Conservation (phyloP, 139 green algal genomes). For the Marvania coccoides region DNA sequence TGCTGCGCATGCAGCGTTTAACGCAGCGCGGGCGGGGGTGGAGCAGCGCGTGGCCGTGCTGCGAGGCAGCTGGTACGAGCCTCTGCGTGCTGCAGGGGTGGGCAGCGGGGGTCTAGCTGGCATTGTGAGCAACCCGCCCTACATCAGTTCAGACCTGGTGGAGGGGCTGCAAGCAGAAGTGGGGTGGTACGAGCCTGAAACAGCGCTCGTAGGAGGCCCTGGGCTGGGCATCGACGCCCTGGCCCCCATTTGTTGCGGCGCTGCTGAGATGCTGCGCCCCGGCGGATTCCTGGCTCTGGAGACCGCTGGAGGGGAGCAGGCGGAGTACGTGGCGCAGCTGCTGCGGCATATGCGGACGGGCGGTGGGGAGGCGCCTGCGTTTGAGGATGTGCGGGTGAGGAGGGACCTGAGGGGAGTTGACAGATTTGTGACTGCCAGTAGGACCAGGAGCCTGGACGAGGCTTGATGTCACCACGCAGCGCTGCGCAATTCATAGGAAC, state of each 20-base stretch:
- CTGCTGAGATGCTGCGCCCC: slow-evolving; percentile 30
- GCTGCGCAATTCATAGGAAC: no score
- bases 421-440: slow-evolving; percentile 59
- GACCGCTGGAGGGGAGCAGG: slow-evolving; percentile 58
- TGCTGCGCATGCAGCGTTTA: slow-evolving; percentile 42
- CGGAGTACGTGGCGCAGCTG: slow-evolving; percentile 28
- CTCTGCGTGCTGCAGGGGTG: slow-evolving; percentile 29
- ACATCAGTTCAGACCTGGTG: slow-evolving; percentile 71
- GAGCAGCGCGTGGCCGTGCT: slow-evolving; percentile 28
- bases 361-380: slow-evolving; percentile 9
- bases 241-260: slow-evolving; percentile 32
- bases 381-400: slow-evolving; percentile 32
- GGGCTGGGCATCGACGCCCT: slow-evolving; percentile 56
- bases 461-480: no score
- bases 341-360: slow-evolving; percentile 18
- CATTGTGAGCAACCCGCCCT: slow-evolving; percentile 89
- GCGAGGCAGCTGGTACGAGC: slow-evolving; percentile 64
- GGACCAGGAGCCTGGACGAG: no score
- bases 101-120: slow-evolving; percentile 49
- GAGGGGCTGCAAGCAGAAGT: slow-evolving; percentile 41
- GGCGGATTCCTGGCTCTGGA: slow-evolving; percentile 69
- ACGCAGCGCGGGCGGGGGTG: slow-evolving; percentile 30
- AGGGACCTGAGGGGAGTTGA: slow-evolving; percentile 48
- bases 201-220: slow-evolving; percentile 73
- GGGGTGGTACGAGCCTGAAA: slow-evolving; percentile 66